A percentile compares a stretch with the other conserved stretches of the same genome.
Evolutionary conservation across 2,329 filamentous ascomycete species (phyloP).

Genomic region (Sporothrix variecibatus): DNA sequence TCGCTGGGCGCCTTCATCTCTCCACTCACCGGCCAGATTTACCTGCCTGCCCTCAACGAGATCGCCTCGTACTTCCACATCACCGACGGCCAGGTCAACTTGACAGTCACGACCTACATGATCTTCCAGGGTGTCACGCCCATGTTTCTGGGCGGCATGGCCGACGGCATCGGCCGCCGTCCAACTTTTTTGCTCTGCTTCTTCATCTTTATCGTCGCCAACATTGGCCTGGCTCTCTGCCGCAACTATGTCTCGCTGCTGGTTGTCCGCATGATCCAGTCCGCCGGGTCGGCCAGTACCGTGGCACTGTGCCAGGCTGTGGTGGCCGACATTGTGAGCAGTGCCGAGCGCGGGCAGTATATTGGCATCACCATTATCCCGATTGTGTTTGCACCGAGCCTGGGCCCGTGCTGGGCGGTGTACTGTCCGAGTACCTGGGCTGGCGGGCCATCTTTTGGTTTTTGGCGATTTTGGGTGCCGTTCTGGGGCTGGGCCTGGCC

Average conservation of each 20-base stretch:
- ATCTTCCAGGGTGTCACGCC: slow-evolving; percentile 63
- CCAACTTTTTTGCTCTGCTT: slow-evolving; percentile 57
- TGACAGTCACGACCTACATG: slow-evolving; percentile 58
- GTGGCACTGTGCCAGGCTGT: slow-evolving; percentile 59
- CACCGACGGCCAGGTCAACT: slow-evolving; percentile 45
- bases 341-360: slow-evolving; percentile 61
- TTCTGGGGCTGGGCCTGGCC: slow-evolving; percentile 46
- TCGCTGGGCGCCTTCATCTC: slow-evolving; percentile 47
- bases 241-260: slow-evolving; percentile 54
- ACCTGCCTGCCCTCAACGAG: slow-evolving; percentile 54
- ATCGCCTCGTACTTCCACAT: slow-evolving; percentile 48
- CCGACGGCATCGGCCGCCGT: slow-evolving; percentile 55
- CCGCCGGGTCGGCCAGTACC: slow-evolving; percentile 59
- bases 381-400: slow-evolving; percentile 49
- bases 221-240: slow-evolving; percentile 54
- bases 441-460: slow-evolving; percentile 67
- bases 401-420: slow-evolving; percentile 62
- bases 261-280: slow-evolving; percentile 58
- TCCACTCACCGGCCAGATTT: slow-evolving; percentile 53
- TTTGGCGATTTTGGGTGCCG: slow-evolving; percentile 49
- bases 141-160: slow-evolving; percentile 56
- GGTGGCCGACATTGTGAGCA: slow-evolving; percentile 64
- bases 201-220: slow-evolving; percentile 53
- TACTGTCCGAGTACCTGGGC: slow-evolving; percentile 57
- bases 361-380: slow-evolving; percentile 55